Evolutionary conservation across 495 filamentous ascomycete species (phyloP).

Genomic region (Neurospora tetraspora): DNA sequence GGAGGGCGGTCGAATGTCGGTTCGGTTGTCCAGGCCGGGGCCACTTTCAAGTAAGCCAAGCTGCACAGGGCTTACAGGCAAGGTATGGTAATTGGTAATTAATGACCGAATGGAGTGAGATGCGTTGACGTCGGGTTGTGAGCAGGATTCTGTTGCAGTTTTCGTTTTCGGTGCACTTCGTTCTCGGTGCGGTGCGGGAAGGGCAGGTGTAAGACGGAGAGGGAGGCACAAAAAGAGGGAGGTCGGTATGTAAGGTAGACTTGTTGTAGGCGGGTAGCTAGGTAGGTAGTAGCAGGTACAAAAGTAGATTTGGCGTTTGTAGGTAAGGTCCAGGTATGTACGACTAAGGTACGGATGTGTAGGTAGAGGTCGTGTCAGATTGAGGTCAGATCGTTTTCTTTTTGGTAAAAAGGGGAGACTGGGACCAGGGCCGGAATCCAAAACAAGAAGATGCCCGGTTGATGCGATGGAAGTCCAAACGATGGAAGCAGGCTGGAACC

Average conservation of each 20-base stretch:
- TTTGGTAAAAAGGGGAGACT: background rate
- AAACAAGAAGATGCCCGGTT: background rate
- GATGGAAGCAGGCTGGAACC: background rate
- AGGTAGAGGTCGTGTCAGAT: too few species aligned
- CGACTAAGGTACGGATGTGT: background rate
- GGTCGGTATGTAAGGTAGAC: background rate
- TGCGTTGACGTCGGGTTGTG: background rate
- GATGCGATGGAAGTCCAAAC: background rate
- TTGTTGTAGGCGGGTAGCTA: background rate
- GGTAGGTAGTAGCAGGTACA: background rate
- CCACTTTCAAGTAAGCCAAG: background rate
- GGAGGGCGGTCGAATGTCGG: background rate
- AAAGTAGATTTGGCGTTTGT: background rate
- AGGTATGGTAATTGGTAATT: background rate
- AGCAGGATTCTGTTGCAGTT: background rate
- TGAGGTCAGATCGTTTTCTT: background rate
- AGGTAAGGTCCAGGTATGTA: background rate
- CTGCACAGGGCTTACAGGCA: background rate
- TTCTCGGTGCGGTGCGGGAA: background rate
- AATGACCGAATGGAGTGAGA: background rate
- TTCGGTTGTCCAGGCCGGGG: background rate
- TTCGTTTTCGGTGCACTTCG: background rate
- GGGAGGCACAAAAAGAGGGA: background rate
- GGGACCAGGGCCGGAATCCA: background rate
- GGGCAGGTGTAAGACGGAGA: background rate